Base-by-base conservation (phyloP, 257 asterid genomes). In the Fraxinus anomala region DNA sequence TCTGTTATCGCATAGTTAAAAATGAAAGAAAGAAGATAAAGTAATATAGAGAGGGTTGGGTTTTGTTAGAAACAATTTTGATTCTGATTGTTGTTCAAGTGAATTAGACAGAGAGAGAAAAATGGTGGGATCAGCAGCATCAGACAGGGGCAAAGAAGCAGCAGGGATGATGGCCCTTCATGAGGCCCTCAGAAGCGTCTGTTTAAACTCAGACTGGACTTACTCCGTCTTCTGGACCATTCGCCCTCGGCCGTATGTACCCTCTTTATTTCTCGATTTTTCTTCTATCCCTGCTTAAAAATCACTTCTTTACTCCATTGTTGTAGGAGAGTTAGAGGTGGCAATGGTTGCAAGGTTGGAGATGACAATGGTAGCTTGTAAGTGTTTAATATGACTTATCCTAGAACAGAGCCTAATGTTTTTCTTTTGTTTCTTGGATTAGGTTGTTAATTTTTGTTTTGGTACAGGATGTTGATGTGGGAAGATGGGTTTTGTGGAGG, bases 91-190 rank as follows among this genome's bases (percentile, higher is more conserved):
- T 42, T 42, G 51, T 42, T 14, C 24, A 76, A 67, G 75, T 75
- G 5, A 73, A 61, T 42, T 61, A 76, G 61, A 66, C 26, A 77
- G 36, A 65, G 80, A 73, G 83, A 85, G 78, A 90, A 81, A 83
- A 83, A 94, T 96, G 99, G 98, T 96, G 97, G 99, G 99, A 94
- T 96, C 99, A 85, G 96, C 96, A 83, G 86, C 90, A 85, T 74
- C 89, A 86, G 98, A 93, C 87, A 93, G 99, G 82, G 91, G 97
- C 97, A 96, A 93, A 92, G 99, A 93, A 86, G 99, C 98, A 77
- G 99, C 92, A 73, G 99, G 99, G 89, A 96, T 96, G 99, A 96
- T 96, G 98, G 99, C 99, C 91, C 97, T 96, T 90, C 99, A 96
- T 79, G 99, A 92, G 86, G 96, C 99, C 83, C 99, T 93, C 79